A percentile compares a stretch with the other conserved stretches of the same genome.
Evolutionary conservation across 2,329 filamentous ascomycete species (phyloP).

Genomic region (Phoma sp.): DNA sequence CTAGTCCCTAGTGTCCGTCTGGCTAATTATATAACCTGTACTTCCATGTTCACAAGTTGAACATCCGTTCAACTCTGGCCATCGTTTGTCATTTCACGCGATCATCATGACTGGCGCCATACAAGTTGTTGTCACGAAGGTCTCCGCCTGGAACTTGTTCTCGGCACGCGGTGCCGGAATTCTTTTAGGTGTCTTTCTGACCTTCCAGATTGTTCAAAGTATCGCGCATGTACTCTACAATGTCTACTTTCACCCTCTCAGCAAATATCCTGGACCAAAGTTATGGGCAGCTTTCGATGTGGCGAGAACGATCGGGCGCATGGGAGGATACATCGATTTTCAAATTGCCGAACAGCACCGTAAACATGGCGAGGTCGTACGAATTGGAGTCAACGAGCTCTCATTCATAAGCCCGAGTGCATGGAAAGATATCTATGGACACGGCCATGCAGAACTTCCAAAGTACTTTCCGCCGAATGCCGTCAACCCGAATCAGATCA

Average conservation of each 20-base stretch:
- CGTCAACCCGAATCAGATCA: constrained; percentile 42
- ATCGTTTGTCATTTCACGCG: background rate
- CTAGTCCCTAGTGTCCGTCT: background rate
- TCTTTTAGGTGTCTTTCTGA: background rate
- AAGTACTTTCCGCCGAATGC: constrained; percentile 23
- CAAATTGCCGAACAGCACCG: constrained; percentile 42
- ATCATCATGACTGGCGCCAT: background rate
- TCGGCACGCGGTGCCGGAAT: background rate
- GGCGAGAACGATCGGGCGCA: constrained; percentile 35
- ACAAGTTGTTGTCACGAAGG: background rate
- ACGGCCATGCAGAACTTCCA: constrained; percentile 28
- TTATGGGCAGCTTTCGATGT: constrained; percentile 45
- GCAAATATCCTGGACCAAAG: constrained; percentile 53
- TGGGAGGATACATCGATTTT: constrained; percentile 31
- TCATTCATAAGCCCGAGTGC: constrained; percentile 48
- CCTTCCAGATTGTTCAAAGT: background rate
- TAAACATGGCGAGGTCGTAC: constrained; percentile 51
- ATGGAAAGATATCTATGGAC: constrained; percentile 42
- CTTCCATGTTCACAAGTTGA: background rate
- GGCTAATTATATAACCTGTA: no score
- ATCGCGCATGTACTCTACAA: constrained; percentile 4
- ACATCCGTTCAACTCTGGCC: background rate
- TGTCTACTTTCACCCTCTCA: constrained; percentile 48
- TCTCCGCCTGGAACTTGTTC: background rate
- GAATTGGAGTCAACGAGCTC: constrained; percentile 50